Conservation (phyloP, 2,329 filamentous ascomycete species). For the Penicillium freii region DNA sequence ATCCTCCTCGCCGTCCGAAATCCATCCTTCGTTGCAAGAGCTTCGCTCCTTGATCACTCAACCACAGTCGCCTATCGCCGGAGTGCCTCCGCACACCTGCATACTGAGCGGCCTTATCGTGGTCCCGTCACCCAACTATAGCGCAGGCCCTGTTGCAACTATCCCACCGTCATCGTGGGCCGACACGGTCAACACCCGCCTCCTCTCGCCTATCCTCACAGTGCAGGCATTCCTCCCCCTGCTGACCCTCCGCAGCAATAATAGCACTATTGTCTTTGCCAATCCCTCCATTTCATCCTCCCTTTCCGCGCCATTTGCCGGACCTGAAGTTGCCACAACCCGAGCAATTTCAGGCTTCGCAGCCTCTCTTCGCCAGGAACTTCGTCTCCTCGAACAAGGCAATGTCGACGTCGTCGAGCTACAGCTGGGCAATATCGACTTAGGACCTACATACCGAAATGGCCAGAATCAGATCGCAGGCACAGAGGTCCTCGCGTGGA, state of each 20-base stretch:
- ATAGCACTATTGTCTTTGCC: constrained; percentile 46
- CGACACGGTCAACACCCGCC: constrained; percentile 86
- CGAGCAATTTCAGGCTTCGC: constrained; percentile 85
- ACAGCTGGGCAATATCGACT: constrained; percentile 88
- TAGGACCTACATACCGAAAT: constrained; percentile 59
- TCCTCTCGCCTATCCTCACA: constrained; percentile 84
- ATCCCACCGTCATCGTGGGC: constrained; percentile 81
- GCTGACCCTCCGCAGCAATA: constrained; percentile 59
- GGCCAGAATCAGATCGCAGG: constrained; percentile 44
- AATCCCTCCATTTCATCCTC: constrained; percentile 49
- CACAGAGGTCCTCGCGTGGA: constrained; percentile 62
- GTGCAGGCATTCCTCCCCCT: constrained; percentile 86
- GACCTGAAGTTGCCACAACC: constrained; percentile 81
- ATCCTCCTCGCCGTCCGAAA: constrained; percentile 57
- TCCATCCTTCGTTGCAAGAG: constrained; percentile 66
- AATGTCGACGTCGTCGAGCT: constrained; percentile 75
- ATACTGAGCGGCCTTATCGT: constrained; percentile 77
- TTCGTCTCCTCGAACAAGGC: constrained; percentile 63
- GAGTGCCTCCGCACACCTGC: constrained; percentile 72
- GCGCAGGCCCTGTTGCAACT: constrained; percentile 79
- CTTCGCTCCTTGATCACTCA: constrained; percentile 70
- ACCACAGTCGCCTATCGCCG: constrained; percentile 72
- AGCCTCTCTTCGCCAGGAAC: constrained; percentile 73
- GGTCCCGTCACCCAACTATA: constrained; percentile 75
- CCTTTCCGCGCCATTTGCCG: constrained; percentile 48